Conservation (phyloP, 441 rosid species). For the Mallotus repandus region DNA sequence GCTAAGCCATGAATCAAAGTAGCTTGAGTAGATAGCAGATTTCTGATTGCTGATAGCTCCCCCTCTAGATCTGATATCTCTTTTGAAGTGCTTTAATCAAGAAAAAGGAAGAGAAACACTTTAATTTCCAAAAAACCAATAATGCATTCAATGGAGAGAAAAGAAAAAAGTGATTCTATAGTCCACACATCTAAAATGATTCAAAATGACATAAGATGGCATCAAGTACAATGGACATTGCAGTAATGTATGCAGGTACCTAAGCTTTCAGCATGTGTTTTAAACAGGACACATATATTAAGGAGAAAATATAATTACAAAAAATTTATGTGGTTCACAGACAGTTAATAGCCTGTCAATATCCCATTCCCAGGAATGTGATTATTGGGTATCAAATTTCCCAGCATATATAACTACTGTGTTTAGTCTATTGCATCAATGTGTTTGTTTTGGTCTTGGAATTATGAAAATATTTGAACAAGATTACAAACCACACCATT, state of each 20-base stretch:
- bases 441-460: neutral
- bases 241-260: neutral
- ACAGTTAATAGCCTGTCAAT: neutral
- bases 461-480: constrained; percentile 1
- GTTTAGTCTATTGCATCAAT: neutral
- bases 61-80: constrained; percentile 99
- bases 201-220: neutral
- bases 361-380: constrained; percentile 4
- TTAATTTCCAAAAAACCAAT: constrained; percentile 12
- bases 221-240: neutral
- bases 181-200: neutral
- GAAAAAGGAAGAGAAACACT: constrained; percentile 5
- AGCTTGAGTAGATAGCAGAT: constrained; percentile 90
- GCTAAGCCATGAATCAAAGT: constrained; percentile 88
- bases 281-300: neutral
- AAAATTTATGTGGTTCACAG: neutral
- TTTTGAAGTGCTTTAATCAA: constrained; percentile 75
- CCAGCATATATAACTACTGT: neutral
- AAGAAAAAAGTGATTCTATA: neutral
- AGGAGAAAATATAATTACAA: neutral
- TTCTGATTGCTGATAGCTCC: constrained; percentile 92
- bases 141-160: neutral
- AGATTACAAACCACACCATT: neutral
- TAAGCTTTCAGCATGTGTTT: neutral
- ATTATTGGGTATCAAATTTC: neutral